Evolutionary conservation across 2,329 filamentous ascomycete species (phyloP), one percentile per base, ranked within the genome.

Genomic region (Akanthomyces uredinophilus): DNA sequence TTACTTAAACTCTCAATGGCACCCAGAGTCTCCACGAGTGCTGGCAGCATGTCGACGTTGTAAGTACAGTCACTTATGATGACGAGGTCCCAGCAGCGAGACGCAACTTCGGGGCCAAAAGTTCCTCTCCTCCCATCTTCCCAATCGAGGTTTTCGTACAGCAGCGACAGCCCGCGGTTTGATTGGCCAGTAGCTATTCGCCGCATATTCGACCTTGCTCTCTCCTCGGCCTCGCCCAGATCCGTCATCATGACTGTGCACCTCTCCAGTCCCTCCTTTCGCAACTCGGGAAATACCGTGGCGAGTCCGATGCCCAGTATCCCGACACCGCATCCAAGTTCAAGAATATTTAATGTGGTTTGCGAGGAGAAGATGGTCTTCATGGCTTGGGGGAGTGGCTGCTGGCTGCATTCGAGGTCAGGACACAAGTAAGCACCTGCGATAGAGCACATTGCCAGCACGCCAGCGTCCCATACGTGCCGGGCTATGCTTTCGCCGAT

Each of bases 41-140:
- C 77, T 1, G 81, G 78, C 29, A 86, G 72, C 65, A 78, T 80
- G 68, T 86, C 83, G 59, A 78, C 79, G 64, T 86, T 86, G 74
- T 86, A 86, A 0, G 83, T 86, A 76, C 84, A 85, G 70, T 87
- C 84, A 68, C 83, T 85, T 24, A 86, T 73, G 58, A 84, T 74
- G 52, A 85, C 68, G 5, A 85, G 71, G 63, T 85, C 79, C 83
- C 83, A 86, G 2, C 70, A 64, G 2, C 70, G 72, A 1, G 74
- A 71, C n/a, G 66, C 64, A 1, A 75, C 75, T 27, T 75, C 68
- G 0, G 73, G 66, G 0, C 80, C 80, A 64, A 85, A 81, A 0
- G 55, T 61, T 0, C 81, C 82, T 1, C 70, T 64, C 32, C 75
- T 71, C 0, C 80, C 83, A 37, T 82, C 75, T 24, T 83, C 77